Conservation (phyloP, 192 early-diverging fungal genomes). For the Coemansia sp. region DNA sequence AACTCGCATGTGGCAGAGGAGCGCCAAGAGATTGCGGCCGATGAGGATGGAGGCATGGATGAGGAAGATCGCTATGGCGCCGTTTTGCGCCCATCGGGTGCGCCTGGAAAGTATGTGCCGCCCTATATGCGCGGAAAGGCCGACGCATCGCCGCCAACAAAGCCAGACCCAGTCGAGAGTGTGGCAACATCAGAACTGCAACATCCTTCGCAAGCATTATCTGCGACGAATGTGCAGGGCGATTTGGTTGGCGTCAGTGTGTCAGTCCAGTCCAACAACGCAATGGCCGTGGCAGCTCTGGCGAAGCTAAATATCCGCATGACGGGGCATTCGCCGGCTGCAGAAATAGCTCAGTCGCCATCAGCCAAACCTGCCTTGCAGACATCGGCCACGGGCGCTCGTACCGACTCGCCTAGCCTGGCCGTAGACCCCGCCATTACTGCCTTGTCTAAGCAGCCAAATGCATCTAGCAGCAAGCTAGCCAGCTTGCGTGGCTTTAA, state of each 20-base stretch:
- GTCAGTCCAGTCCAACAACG: conserved; percentile 16
- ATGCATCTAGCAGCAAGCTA: conserved; percentile 12
- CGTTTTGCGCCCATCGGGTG: conserved; percentile 65
- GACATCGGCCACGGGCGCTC: background rate
- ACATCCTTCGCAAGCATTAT: background rate
- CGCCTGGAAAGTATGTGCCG: conserved; percentile 84
- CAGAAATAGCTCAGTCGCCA: conserved; percentile 3
- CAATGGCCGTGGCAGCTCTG: conserved; percentile 39
- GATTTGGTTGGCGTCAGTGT: background rate
- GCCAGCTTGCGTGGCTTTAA: conserved; percentile 52
- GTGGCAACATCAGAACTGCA: background rate
- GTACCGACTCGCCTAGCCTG: conserved; percentile 7
- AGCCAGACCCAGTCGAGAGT: background rate
- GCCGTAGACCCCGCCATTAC: conserved; percentile 39
- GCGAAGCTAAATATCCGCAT: conserved; percentile 54
- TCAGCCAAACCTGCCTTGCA: conserved; percentile 1
- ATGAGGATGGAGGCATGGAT: conserved; percentile 68
- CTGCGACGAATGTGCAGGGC: background rate
- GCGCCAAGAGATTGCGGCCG: conserved; percentile 62
- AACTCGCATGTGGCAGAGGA: conserved; percentile 93
- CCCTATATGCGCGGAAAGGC: conserved; percentile 68
- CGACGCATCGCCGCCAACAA: conserved; percentile 7
- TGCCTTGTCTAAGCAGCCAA: conserved; percentile 29
- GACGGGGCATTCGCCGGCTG: conserved; percentile 26
- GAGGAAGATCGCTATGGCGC: conserved; percentile 92